Evolutionary conservation across 2,329 filamentous ascomycete species (phyloP).

Genomic region (Piedraia hortae): DNA sequence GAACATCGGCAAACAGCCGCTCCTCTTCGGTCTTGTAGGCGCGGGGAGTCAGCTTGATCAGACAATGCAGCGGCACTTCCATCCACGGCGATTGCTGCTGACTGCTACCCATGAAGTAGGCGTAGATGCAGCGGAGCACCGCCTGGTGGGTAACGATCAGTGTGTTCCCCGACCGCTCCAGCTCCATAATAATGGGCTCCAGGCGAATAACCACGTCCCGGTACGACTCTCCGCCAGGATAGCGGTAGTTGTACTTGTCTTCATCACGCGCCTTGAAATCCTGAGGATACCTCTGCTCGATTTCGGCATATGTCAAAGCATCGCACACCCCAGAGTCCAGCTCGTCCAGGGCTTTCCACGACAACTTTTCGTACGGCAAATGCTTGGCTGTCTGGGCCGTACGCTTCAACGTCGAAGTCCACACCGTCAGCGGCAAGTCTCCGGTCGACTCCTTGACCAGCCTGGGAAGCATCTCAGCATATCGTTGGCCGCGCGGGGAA

Average conservation of each 20-base stretch:
- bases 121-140: slow-evolving; percentile 86
- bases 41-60: slow-evolving; percentile 86
- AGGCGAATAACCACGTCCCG: slow-evolving; percentile 92
- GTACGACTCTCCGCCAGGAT: slow-evolving; percentile 84
- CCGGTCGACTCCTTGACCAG: slow-evolving; percentile 67
- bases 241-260: slow-evolving; percentile 99
- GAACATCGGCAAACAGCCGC: slow-evolving; percentile 68
- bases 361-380: slow-evolving; percentile 77
- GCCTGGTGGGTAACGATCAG: slow-evolving; percentile 96
- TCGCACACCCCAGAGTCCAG: slow-evolving; percentile 92
- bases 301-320: slow-evolving; percentile 84
- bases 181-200: slow-evolving; percentile 97
- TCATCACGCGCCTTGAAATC: slow-evolving; percentile 90
- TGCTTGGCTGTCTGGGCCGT: slow-evolving; percentile 80
- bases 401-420: slow-evolving; percentile 50
- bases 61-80: slow-evolving; percentile 84
- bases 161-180: slow-evolving; percentile 87
- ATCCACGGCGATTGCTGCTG: slow-evolving; percentile 92
- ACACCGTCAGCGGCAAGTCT: slow-evolving; percentile 42
- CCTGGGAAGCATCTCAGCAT: slow-evolving; percentile 59
- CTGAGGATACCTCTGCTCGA: slow-evolving; percentile 70
- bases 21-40: slow-evolving; percentile 86
- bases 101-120: slow-evolving; percentile 94
- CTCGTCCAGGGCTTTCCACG: slow-evolving; percentile 97
- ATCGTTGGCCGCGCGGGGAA: slow-evolving; percentile 63